Conservation (phyloP, 2,329 filamentous ascomycete genomes). For the Aureobasidium sp. region DNA sequence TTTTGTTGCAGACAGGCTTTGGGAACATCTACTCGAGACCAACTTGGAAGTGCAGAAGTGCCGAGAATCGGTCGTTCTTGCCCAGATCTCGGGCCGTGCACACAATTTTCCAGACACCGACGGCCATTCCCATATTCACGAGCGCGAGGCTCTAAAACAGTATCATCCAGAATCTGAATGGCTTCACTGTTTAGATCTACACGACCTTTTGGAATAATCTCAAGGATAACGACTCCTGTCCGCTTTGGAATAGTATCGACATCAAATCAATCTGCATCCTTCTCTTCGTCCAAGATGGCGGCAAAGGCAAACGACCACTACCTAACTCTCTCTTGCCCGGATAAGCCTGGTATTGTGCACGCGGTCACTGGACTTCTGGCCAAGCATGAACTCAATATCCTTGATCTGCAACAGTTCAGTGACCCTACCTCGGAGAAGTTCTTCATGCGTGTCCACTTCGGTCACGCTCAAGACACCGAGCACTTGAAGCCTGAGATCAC, state of each 20-base stretch:
- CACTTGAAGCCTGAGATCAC: constrained; percentile 52
- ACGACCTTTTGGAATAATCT: constrained; percentile 9
- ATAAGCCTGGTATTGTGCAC: constrained; percentile 78
- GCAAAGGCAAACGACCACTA: constrained; percentile 50
- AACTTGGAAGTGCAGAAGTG: neutral
- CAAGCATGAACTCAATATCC: constrained; percentile 66
- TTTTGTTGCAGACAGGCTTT: neutral
- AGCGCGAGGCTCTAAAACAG: neutral
- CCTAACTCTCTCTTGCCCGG: constrained; percentile 75
- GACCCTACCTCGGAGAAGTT: constrained; percentile 68
- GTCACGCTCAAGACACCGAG: constrained; percentile 44
- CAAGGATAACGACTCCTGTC: constrained; percentile 2
- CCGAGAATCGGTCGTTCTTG: neutral
- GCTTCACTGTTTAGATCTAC: constrained; percentile 8
- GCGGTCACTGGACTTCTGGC: constrained; percentile 74
- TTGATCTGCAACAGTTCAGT: constrained; percentile 79
- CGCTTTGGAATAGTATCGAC: constrained; percentile 1
- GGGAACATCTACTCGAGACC: neutral
- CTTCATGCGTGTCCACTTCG: constrained; percentile 86
- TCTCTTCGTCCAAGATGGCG: neutral
- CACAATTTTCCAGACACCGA: neutral
- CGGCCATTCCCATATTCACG: neutral
- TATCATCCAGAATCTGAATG: neutral
- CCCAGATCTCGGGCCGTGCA: neutral
- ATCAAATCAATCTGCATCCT: constrained; percentile 4